phyloP scores from a whole-genome alignment of 805 yeast species.

The Candida xiaguanensis region DNA sequence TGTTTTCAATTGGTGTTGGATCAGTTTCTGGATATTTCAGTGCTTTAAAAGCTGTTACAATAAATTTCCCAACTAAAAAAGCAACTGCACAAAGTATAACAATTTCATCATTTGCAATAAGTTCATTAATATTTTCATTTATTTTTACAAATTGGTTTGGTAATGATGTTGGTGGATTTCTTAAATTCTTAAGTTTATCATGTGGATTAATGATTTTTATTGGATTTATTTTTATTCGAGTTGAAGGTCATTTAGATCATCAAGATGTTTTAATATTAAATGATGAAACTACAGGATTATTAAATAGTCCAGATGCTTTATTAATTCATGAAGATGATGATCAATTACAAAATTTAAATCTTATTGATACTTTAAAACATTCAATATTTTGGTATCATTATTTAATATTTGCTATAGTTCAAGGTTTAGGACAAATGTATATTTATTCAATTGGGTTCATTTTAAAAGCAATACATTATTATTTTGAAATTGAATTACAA shows the following conservation, averaged over 20 bases:
- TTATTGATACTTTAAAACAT: conserved; percentile 21
- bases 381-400: conserved; percentile 32
- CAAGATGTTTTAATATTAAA: conserved; percentile 3
- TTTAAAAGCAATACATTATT: conserved; percentile 24
- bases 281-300: conserved; percentile 11
- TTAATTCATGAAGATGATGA: conserved; percentile 4
- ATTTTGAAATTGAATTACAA: conserved; percentile 11
- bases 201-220: conserved; percentile 22
- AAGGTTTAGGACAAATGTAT: conserved; percentile 38
- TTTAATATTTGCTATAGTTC: conserved; percentile 26
- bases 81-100: conserved; percentile 36
- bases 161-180: conserved; percentile 21
- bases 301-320: conserved; percentile 10
- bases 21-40: conserved; percentile 32
- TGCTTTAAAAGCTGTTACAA: conserved; percentile 30
- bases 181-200: conserved; percentile 19
- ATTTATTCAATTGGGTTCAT: conserved; percentile 32
- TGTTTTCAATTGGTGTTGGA: conserved; percentile 31
- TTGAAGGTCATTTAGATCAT: conserved; percentile 23
- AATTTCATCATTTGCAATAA: conserved; percentile 35
- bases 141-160: conserved; percentile 18
- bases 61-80: conserved; percentile 27
- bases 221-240: conserved; percentile 29
- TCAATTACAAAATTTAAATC: conserved; percentile 14
- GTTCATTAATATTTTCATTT: conserved; percentile 24